A percentile compares a stretch with the other conserved stretches of the same genome.
These are phyloP conservation scores for Trichosporon asahii DNA, from an alignment of 1,284 basidiomycete genomes.

Conservation along the genomic window DNA sequence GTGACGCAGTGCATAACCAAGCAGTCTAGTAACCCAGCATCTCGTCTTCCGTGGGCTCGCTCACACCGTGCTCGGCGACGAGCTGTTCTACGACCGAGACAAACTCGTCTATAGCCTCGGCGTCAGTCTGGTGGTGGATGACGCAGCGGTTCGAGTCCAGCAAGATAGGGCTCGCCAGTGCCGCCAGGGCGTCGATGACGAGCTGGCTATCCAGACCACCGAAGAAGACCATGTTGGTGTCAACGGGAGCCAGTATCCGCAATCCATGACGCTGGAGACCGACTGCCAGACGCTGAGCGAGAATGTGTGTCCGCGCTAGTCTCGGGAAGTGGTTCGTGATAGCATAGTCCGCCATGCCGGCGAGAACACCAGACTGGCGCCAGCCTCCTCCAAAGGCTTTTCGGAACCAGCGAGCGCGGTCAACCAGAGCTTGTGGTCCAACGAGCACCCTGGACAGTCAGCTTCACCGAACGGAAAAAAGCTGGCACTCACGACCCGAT, in stretches of 20 bases:
- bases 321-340: slow-evolving; percentile 78
- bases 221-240: slow-evolving; percentile 73
- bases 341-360: slow-evolving; percentile 79
- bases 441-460: slow-evolving; percentile 62
- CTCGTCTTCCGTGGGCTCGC: neutral
- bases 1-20: neutral
- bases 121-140: slow-evolving; percentile 79
- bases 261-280: slow-evolving; percentile 75
- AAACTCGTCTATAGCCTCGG: slow-evolving; percentile 60
- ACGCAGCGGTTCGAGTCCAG: slow-evolving; percentile 64
- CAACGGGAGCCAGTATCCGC: slow-evolving; percentile 68
- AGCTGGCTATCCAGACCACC: slow-evolving; percentile 64
- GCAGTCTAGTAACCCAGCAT: neutral
- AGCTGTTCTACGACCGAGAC: slow-evolving; percentile 5
- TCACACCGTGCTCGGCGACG: neutral
- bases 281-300: slow-evolving; percentile 66
- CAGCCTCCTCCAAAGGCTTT: slow-evolving; percentile 95
- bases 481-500: slow-evolving; percentile 63
- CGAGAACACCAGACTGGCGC: slow-evolving; percentile 82
- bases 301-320: slow-evolving; percentile 69
- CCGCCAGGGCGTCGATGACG: slow-evolving; percentile 61
- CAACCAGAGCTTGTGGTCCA: slow-evolving; percentile 73
- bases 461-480: neutral
- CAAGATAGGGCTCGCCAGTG: slow-evolving; percentile 65
- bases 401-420: slow-evolving; percentile 75